Percentiles rank a stretch among this genome's conserved stretches.
Evolutionary conservation across 108 stramenopile genomes (phyloP).

Genomic region (Skeletonema marinoi): DNA sequence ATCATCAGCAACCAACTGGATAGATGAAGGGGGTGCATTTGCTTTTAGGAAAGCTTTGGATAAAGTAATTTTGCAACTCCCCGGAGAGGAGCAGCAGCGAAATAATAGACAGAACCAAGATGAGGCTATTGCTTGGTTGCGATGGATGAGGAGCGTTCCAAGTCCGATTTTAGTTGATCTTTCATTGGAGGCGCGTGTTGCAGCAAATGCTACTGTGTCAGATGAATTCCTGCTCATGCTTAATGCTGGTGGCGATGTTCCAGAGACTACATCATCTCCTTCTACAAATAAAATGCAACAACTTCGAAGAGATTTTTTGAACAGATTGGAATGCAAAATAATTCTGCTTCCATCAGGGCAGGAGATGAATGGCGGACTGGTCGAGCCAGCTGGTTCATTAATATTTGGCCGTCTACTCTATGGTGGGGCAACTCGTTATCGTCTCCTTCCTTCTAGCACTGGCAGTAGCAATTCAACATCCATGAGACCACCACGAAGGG

Average conservation of each 20-base stretch:
- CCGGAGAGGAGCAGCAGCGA: not conserved
- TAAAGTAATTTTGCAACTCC: constrained; percentile 25
- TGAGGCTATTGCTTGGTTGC: constrained; percentile 57
- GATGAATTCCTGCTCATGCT: constrained; percentile 28
- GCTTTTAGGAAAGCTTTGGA: constrained; percentile 57
- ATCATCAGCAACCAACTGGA: constrained; percentile 74
- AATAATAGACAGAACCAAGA: constrained; percentile 35
- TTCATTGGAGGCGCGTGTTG: constrained; percentile 46
- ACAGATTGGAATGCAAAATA: constrained; percentile 58
- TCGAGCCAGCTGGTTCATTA: constrained; percentile 55
- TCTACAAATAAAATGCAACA: constrained; percentile 22
- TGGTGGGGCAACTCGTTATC: constrained; percentile 74
- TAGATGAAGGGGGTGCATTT: constrained; percentile 68
- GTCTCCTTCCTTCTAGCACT: constrained; percentile 39
- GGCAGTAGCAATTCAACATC: not conserved
- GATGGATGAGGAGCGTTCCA: constrained; percentile 71
- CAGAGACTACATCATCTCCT: constrained; percentile 3
- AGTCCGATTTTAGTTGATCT: constrained; percentile 61
- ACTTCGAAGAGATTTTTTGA: constrained; percentile 49
- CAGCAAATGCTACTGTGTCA: constrained; percentile 47
- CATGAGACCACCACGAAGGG: constrained; percentile 38
- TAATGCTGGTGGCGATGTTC: constrained; percentile 12
- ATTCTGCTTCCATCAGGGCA: constrained; percentile 68
- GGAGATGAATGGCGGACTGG: constrained; percentile 29
- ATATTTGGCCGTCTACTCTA: constrained; percentile 84